These are phyloP conservation scores for Talaromyces sp. DNA, from an alignment of 2,329 filamentous ascomycete genomes.

Conservation along the genomic window DNA sequence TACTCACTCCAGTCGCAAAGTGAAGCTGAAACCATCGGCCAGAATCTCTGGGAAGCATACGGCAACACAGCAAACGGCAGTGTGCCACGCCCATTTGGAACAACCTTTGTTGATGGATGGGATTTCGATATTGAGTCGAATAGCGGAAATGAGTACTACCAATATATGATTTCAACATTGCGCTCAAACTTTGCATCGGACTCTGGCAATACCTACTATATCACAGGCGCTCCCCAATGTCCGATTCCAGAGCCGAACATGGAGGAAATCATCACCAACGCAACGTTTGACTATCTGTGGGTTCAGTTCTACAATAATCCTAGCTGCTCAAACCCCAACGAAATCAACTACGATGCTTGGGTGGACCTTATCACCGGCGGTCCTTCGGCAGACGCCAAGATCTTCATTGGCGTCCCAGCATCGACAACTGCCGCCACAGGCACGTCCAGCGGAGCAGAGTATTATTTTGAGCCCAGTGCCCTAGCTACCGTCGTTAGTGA, in stretches of 20 bases:
- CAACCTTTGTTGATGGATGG: slow-evolving; percentile 47
- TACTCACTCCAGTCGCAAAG: slow-evolving; percentile 29
- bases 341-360: slow-evolving; percentile 46
- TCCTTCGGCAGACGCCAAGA: slow-evolving; percentile 42
- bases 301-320: slow-evolving; percentile 53
- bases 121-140: slow-evolving; percentile 47
- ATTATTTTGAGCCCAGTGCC: slow-evolving; percentile 45
- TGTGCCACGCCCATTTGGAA: slow-evolving; percentile 47
- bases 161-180: slow-evolving; percentile 42
- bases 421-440: slow-evolving; percentile 22
- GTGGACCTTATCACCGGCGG: slow-evolving; percentile 29
- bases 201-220: slow-evolving; percentile 39
- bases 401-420: slow-evolving; percentile 50
- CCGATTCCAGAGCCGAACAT: slow-evolving; percentile 44
- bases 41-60: slow-evolving; percentile 40
- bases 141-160: slow-evolving; percentile 32
- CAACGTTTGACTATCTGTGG: slow-evolving; percentile 50
- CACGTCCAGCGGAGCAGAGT: slow-evolving; percentile 13
- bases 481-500: slow-evolving; percentile 41
- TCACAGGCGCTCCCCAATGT: slow-evolving; percentile 51
- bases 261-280: slow-evolving; percentile 36
- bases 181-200: slow-evolving; percentile 36
- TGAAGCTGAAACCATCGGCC: slow-evolving; percentile 38
- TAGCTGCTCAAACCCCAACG: slow-evolving; percentile 41
- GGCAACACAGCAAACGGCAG: slow-evolving; percentile 37